Conservation (phyloP, 352 stramenopile genomes). For the Pythium dissimile region DNA sequence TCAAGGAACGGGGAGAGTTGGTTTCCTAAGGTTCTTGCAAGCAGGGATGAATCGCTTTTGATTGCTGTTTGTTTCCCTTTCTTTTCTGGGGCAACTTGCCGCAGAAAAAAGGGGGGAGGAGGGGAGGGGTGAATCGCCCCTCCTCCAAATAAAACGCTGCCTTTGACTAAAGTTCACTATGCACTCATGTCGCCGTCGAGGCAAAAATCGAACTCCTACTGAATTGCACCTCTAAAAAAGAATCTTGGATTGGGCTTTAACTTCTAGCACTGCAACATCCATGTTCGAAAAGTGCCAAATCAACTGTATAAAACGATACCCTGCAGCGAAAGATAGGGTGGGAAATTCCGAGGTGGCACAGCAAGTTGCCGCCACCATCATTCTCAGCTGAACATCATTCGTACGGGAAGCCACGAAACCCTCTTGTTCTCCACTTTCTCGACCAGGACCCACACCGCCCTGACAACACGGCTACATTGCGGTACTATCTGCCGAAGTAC, state of each 20-base stretch:
- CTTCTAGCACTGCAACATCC: constrained; percentile 13
- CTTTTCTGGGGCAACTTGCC: constrained; percentile 26
- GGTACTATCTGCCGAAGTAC: too few species aligned
- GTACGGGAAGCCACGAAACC: constrained; percentile 2
- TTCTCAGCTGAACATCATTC: constrained; percentile 37
- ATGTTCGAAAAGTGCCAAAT: background rate
- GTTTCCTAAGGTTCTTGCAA: background rate
- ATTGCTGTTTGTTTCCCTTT: constrained; percentile 21
- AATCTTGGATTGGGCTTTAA: background rate
- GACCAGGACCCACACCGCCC: background rate
- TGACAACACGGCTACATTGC: too few species aligned
- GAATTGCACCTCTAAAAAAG: constrained; percentile 1
- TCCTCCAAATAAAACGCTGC: constrained; percentile 9
- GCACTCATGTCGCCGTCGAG: background rate
- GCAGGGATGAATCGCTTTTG: background rate
- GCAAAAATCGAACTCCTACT: constrained; percentile 23
- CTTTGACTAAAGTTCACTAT: constrained; percentile 21
- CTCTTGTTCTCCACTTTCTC: constrained; percentile 4
- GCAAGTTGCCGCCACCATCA: constrained; percentile 66
- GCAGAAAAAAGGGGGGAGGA: constrained; percentile 26
- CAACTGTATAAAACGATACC: constrained; percentile 14
- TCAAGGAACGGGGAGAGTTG: too few species aligned
- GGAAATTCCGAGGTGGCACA: constrained; percentile 25
- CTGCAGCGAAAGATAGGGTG: background rate
- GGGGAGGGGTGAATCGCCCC: background rate